These are phyloP conservation scores for Amanita thiersii DNA, from an alignment of 768 basidiomycete genomes.

Conservation along the genomic window DNA sequence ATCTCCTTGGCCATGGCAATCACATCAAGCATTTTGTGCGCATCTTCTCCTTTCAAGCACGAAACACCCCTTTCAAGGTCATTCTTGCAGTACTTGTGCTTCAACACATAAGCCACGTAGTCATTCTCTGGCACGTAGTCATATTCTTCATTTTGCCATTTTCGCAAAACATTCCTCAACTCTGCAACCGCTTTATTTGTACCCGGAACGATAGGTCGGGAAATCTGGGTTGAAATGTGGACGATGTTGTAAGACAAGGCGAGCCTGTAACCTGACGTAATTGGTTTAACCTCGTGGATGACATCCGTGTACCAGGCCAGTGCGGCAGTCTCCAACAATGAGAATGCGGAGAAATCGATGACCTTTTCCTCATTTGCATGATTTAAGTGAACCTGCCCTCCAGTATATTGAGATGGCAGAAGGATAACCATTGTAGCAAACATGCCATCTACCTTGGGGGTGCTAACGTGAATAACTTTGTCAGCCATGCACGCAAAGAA, in stretches of 20 bases:
- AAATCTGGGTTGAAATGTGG: constrained; percentile 23
- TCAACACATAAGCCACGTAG: constrained; percentile 23
- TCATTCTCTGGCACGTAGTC: constrained; percentile 12
- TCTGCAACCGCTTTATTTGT: constrained; percentile 12
- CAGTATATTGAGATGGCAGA: constrained; percentile 36
- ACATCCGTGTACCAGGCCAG: too few species aligned
- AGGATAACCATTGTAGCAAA: constrained; percentile 43
- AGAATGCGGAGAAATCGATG: constrained; percentile 26
- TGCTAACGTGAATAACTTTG: constrained; percentile 20
- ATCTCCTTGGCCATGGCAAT: not conserved
- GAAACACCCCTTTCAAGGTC: constrained; percentile 14
- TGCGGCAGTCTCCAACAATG: constrained; percentile 25
- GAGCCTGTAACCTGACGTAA: constrained; percentile 40
- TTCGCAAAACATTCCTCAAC: constrained; percentile 24
- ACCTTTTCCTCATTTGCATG: constrained; percentile 24
- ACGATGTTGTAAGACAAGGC: constrained; percentile 45
- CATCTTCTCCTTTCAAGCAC: constrained; percentile 16
- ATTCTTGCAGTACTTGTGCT: constrained; percentile 24
- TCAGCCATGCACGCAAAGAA: not conserved
- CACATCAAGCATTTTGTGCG: constrained; percentile 12
- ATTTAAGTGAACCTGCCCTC: constrained; percentile 36
- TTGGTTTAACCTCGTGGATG: constrained; percentile 38
- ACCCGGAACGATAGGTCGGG: constrained; percentile 20
- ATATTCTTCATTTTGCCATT: constrained; percentile 25
- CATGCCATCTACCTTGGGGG: constrained; percentile 38